phyloP scores from a whole-genome alignment of 2,329 filamentous ascomycete species.

The Xylaria sp. region DNA sequence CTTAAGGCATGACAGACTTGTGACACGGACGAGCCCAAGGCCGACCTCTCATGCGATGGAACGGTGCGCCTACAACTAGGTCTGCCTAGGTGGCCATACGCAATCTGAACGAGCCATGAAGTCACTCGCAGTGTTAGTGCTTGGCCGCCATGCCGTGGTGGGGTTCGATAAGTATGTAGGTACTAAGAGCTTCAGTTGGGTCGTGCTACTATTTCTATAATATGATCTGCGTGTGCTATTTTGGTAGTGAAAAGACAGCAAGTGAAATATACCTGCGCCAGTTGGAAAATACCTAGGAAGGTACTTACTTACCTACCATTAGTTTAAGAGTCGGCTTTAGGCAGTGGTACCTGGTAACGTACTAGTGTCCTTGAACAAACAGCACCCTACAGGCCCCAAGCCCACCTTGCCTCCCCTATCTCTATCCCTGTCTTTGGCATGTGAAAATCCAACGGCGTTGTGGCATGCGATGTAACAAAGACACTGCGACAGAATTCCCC shows the following conservation, averaged over 20 bases:
- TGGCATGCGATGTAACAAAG: not conserved
- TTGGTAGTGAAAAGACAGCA: too few relatives aligned
- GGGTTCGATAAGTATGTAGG: slow-evolving; percentile 9
- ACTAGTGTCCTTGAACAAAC: not conserved
- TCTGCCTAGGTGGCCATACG: slow-evolving; percentile 16
- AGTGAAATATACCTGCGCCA: too few relatives aligned
- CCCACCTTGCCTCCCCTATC: slow-evolving; percentile 13
- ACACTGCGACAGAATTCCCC: not conserved
- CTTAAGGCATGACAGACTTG: slow-evolving; percentile 2
- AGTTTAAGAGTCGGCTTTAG: too few relatives aligned
- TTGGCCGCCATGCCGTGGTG: slow-evolving; percentile 18
- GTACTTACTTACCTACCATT: too few relatives aligned
- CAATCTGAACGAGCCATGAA: slow-evolving; percentile 27
- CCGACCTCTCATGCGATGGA: slow-evolving; percentile 7
- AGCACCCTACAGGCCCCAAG: not conserved
- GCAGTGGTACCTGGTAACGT: not conserved
- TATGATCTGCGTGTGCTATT: too few relatives aligned
- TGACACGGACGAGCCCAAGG: slow-evolving; percentile 9
- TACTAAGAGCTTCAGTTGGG: not conserved
- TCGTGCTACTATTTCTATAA: too few relatives aligned
- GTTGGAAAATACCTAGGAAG: too few relatives aligned
- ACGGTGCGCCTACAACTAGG: too few relatives aligned
- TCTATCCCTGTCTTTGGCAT: slow-evolving; percentile 27
- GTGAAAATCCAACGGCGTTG: slow-evolving; percentile 23
- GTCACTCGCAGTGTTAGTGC: slow-evolving; percentile 24